Evolutionary conservation across 352 stramenopile species (phyloP), one percentile per base, ranked within the genome.

Genomic region (Globisporangium cylindrosporum): DNA sequence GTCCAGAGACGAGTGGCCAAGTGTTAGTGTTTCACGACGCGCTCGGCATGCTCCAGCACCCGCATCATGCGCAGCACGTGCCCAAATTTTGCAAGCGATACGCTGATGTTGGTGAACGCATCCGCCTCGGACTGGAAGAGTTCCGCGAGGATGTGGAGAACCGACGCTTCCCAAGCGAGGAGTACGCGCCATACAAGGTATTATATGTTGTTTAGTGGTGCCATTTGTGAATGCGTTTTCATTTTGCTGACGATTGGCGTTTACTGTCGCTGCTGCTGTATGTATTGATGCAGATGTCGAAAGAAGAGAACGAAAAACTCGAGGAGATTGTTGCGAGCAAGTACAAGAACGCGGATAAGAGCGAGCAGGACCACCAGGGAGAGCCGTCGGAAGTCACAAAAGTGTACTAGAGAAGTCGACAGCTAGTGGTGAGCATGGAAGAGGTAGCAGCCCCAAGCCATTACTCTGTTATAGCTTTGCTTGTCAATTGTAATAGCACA

Each of bases 21-120:
- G 88, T 99, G 24, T 74, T 99, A 22, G 97, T 99, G 5, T 99
- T 97, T 76, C 97, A 99, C 73, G 97, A 99, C 73, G 88, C 99
- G 73, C 77, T 99, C 38, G 97, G 98, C 20, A 98, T 99, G 94
- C 84, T 99, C 24, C 94, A 97, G 70, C 98, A 99, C 77, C 98
- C 98, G 0, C 97, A 99, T 74, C 97, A 99, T 72, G 94, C 95
- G 25, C 86, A 95, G 69, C 82, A 89, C 65, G 94, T 99, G 32
- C 97, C 97, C 10, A 98, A 98, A 69, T 99, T 99, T 73, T 99
- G 97, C 77, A 99, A 99, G 76, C 89, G 92, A 27, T 99, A 99
- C 79, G 95, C 95, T 10, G 88, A 98, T 67, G 92, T 99, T 14
- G 97, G 97, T 18, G 85, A 99, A 60, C 78, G 88, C 62, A 96